Conservation (phyloP, 1,284 basidiomycete genomes). For the Amylostereum areolatum region DNA sequence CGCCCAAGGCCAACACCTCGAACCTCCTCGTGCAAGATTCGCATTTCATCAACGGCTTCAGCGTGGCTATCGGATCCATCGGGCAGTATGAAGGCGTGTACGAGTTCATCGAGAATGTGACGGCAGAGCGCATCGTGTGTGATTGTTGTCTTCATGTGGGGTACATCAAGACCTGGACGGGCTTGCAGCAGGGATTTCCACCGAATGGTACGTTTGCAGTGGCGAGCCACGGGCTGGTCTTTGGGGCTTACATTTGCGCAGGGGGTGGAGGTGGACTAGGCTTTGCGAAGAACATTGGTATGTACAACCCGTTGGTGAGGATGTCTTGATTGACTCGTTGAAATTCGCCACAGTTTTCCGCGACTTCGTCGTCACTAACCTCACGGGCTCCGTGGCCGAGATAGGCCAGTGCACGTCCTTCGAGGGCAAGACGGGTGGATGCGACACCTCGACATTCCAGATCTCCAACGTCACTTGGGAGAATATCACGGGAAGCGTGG, state of each 20-base stretch:
- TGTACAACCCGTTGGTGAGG: constrained; percentile 1
- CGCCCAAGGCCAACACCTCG: neutral
- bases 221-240: no score
- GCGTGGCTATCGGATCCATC: neutral
- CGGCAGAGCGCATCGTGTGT: neutral
- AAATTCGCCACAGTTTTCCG: constrained; percentile 20
- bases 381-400: constrained; percentile 18
- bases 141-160: neutral
- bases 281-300: neutral
- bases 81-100: neutral
- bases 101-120: neutral
- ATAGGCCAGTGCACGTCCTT: constrained; percentile 29
- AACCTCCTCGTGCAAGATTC: neutral
- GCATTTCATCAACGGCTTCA: neutral
- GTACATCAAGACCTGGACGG: constrained; percentile 5
- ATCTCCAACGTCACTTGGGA: constrained; percentile 29
- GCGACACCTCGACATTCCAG: constrained; percentile 28
- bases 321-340: neutral
- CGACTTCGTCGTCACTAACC: constrained; percentile 21
- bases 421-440: constrained; percentile 23
- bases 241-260: neutral
- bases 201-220: constrained; percentile 5
- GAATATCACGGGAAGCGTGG: constrained; percentile 20
- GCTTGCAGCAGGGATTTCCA: constrained; percentile 4
- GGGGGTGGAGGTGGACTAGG: constrained; percentile 2